These are phyloP conservation scores for Funneliformis geosporum DNA, from an alignment of 192 early-diverging fungal species.

Conservation along the genomic window DNA sequence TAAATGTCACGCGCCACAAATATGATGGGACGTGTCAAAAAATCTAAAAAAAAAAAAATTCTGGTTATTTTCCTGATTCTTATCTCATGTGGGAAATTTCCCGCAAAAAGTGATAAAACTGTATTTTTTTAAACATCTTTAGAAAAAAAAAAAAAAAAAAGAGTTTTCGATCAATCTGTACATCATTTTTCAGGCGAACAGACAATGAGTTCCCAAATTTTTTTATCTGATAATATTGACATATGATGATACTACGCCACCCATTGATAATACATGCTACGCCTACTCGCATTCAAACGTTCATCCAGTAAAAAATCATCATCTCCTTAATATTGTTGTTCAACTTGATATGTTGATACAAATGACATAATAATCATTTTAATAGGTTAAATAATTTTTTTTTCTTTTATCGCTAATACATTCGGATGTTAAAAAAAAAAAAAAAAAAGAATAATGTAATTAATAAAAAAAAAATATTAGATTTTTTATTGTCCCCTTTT, in stretches of 20 bases:
- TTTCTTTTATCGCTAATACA: no score
- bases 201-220: neutral
- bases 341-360: neutral
- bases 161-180: neutral
- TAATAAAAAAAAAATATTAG: no score
- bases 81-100: constrained; percentile 1
- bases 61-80: neutral
- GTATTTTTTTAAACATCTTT: no score
- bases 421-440: no score
- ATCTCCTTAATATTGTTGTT: neutral
- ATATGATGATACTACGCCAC: neutral
- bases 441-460: no score
- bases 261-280: neutral
- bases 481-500: no score
- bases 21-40: neutral
- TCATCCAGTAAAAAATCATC: neutral
- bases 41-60: neutral
- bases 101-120: neutral
- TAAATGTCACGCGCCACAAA: neutral
- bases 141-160: no score
- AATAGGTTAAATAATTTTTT: neutral
- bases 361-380: neutral
- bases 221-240: neutral
- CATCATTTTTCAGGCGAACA: neutral
- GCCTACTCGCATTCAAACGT: neutral